phyloP scores from a whole-genome alignment of 306 rosid species.

The Chamaecrista fasciculata region DNA sequence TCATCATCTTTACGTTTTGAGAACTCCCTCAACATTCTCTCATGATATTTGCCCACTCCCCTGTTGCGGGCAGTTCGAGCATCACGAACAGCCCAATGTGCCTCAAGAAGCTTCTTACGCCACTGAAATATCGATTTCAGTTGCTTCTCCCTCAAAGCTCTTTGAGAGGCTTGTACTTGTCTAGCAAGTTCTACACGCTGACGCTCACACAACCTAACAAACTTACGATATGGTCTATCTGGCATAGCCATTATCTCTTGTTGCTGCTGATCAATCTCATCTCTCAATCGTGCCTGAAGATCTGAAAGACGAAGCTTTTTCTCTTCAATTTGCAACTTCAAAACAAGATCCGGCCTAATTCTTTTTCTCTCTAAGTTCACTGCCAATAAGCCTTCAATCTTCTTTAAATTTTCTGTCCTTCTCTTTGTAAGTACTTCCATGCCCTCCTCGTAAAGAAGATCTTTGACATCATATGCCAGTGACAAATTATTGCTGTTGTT shows the following conservation, averaged over 20 bases:
- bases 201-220: conserved; percentile 92
- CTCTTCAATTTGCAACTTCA: conserved; percentile 92
- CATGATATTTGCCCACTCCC: conserved; percentile 98
- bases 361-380: conserved; percentile 91
- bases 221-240: conserved; percentile 91
- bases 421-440: conserved; percentile 69
- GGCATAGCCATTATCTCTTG: conserved; percentile 99
- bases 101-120: conserved; percentile 98
- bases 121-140: conserved; percentile 89
- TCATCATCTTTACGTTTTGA: conserved; percentile 94
- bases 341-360: conserved; percentile 90
- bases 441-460: conserved; percentile 91
- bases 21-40: conserved; percentile 89
- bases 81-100: conserved; percentile 95
- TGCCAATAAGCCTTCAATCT: conserved; percentile 85
- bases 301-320: conserved; percentile 86
- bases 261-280: conserved; percentile 95
- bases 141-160: conserved; percentile 85
- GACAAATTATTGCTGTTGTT: conserved; percentile 67
- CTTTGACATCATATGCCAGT: conserved; percentile 85
- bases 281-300: conserved; percentile 88
- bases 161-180: conserved; percentile 91
- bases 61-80: conserved; percentile 95
- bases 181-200: conserved; percentile 89
- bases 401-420: conserved; percentile 72